These are phyloP conservation scores for Microbotryum saponariae DNA, from an alignment of 1,284 basidiomycete species.

Conservation along the genomic window DNA sequence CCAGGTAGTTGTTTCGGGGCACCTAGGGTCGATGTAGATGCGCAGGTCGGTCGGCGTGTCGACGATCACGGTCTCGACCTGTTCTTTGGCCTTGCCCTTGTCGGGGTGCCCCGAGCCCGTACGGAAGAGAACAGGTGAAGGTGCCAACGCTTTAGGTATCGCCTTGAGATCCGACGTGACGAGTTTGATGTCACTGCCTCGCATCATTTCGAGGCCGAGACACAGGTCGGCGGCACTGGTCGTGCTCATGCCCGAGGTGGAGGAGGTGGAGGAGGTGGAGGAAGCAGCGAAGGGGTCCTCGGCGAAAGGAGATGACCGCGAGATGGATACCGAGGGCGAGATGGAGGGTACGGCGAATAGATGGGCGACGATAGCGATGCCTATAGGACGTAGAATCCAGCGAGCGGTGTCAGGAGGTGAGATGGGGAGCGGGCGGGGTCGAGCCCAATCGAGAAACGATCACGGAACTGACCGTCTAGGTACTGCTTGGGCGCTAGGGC, in stretches of 20 bases:
- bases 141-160: no score
- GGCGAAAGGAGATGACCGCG: conserved; percentile 18
- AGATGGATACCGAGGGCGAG: conserved; percentile 1
- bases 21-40: conserved; percentile 26
- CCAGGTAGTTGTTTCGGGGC: conserved; percentile 26
- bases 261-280: neutral
- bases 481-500: neutral
- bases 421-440: neutral
- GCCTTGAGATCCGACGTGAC: neutral
- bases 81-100: neutral
- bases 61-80: conserved; percentile 10
- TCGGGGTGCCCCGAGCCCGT: neutral
- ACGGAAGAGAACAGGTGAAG: no score
- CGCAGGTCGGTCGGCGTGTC: conserved; percentile 30
- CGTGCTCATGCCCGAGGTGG: neutral
- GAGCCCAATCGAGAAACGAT: neutral
- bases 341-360: conserved; percentile 25
- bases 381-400: neutral
- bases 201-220: conserved; percentile 28
- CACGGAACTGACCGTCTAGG: conserved; percentile 9
- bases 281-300: conserved; percentile 30
- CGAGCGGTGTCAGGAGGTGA: neutral
- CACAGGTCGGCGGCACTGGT: conserved; percentile 28
- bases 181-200: conserved; percentile 13
- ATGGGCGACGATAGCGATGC: conserved; percentile 29